Conservation (phyloP, 148 eudicot species). For the Fagopyrum tataricum region DNA sequence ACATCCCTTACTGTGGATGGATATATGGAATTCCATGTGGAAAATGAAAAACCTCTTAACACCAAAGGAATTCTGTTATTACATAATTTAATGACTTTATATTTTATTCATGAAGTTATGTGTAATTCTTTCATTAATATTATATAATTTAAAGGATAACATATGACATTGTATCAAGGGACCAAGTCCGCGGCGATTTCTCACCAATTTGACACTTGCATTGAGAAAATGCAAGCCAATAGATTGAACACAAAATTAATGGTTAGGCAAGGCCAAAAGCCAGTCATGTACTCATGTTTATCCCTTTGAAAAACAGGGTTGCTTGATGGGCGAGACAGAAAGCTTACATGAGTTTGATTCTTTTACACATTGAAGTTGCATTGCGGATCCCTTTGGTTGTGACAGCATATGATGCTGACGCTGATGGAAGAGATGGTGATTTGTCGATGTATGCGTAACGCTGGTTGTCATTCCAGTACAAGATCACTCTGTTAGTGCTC, state of each 20-base stretch:
- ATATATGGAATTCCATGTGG: too few species aligned
- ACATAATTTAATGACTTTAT: too few species aligned
- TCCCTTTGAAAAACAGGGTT: neutral
- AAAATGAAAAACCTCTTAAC: too few species aligned
- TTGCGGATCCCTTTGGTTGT: slow-evolving; percentile 71
- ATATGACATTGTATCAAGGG: too few species aligned
- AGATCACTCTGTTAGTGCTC: slow-evolving; percentile 76
- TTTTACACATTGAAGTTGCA: slow-evolving; percentile 50
- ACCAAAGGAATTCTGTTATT: too few species aligned
- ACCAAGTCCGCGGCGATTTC: too few species aligned
- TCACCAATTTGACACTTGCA: too few species aligned
- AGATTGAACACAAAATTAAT: neutral
- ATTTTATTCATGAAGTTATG: too few species aligned
- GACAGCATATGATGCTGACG: slow-evolving; percentile 67
- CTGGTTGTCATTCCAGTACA: slow-evolving; percentile 77
- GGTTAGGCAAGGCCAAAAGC: neutral
- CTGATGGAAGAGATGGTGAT: slow-evolving; percentile 71
- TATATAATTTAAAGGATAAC: too few species aligned
- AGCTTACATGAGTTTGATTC: slow-evolving; percentile 49
- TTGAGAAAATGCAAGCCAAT: too few species aligned
- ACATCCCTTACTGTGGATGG: too few species aligned
- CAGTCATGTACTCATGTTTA: neutral
- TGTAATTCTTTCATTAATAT: too few species aligned
- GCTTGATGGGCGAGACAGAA: neutral
- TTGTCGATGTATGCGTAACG: slow-evolving; percentile 77